Evolutionary conservation across 805 yeast species (phyloP).

Genomic region (Nakazawaea ambrosiae): DNA sequence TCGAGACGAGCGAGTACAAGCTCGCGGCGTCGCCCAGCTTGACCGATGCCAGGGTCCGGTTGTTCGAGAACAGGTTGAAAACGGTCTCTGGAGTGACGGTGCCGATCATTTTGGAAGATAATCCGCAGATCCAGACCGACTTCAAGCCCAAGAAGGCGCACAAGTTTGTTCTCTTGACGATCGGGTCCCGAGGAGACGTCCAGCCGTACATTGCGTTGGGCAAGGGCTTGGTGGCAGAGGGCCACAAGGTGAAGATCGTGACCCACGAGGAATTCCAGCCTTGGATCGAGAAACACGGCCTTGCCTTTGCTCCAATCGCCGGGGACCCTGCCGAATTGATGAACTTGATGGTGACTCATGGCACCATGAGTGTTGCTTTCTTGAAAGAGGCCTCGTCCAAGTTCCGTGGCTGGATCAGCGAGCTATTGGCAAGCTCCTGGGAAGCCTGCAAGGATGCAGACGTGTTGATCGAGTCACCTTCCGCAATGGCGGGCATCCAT

Average conservation of each 20-base stretch:
- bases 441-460: slow-evolving; percentile 79
- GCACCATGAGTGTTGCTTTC: slow-evolving; percentile 76
- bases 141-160: slow-evolving; percentile 47
- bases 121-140: slow-evolving; percentile 44
- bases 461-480: slow-evolving; percentile 88
- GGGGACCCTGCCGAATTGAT: slow-evolving; percentile 91
- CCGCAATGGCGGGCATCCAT: slow-evolving; percentile 93
- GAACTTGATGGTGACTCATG: slow-evolving; percentile 89
- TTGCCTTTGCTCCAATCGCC: slow-evolving; percentile 69
- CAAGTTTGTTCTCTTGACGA: slow-evolving; percentile 68
- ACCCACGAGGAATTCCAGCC: slow-evolving; percentile 77
- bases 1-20: slow-evolving; percentile 19
- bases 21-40: slow-evolving; percentile 24
- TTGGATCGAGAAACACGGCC: slow-evolving; percentile 64
- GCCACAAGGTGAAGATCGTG: slow-evolving; percentile 78
- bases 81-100: slow-evolving; percentile 55
- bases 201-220: slow-evolving; percentile 95
- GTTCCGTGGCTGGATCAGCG: slow-evolving; percentile 79
- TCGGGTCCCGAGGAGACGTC: slow-evolving; percentile 95
- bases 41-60: slow-evolving; percentile 53
- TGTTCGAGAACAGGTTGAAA: slow-evolving; percentile 62
- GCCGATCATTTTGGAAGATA: slow-evolving; percentile 64
- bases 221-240: slow-evolving; percentile 68
- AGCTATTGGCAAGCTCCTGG: slow-evolving; percentile 72
- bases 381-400: slow-evolving; percentile 74